A percentile compares a stretch with the other conserved stretches of the same genome.
phyloP scores from a whole-genome alignment of 805 yeast genomes.

The Barnettozyma salicaria region DNA sequence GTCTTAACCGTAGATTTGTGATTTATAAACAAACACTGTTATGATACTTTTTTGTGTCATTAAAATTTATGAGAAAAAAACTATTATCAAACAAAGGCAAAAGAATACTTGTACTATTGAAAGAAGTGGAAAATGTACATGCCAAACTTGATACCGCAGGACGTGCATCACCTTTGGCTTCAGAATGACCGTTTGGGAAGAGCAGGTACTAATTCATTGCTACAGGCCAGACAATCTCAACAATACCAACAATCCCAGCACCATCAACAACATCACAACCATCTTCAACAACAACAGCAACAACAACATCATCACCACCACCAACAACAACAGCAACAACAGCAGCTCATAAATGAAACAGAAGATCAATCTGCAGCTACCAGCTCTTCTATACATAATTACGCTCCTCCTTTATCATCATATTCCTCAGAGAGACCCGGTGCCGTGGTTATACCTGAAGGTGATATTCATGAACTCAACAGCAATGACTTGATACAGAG shows the following conservation, averaged over 20 bases:
- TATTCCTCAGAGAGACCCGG: constrained; percentile 44
- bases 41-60: no score
- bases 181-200: constrained; percentile 3
- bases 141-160: constrained; percentile 41
- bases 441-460: constrained; percentile 14
- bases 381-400: constrained; percentile 14
- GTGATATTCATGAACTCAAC: no score
- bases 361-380: no score
- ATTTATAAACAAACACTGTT: background rate
- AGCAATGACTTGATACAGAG: constrained; percentile 8
- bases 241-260: constrained; percentile 11
- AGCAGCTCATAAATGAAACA: background rate
- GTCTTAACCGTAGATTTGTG: no score
- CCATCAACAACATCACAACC: no score
- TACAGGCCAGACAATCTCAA: background rate
- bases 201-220: no score
- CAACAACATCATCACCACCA: no score
- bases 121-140: constrained; percentile 38
- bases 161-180: constrained; percentile 42
- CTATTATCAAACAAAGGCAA: no score
- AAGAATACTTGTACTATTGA: no score
- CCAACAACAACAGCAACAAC: no score
- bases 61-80: no score
- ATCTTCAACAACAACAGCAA: no score
- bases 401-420: constrained; percentile 50